Percentiles rank a stretch among this genome's conserved stretches.
phyloP scores from a whole-genome alignment of 352 stramenopile species.

The Pythium monospermum region DNA sequence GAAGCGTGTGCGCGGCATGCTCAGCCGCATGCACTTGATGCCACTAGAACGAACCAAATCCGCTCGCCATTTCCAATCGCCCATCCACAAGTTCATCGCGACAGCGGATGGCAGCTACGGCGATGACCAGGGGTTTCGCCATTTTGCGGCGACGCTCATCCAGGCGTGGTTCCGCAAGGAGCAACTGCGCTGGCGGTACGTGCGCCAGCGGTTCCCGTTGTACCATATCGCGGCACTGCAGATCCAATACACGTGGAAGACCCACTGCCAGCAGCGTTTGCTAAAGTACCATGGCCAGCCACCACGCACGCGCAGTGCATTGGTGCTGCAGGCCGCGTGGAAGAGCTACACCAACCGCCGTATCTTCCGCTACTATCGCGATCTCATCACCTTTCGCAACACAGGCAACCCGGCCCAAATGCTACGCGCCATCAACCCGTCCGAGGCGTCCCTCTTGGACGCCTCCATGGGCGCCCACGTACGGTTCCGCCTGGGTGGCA shows the following conservation, averaged over 20 bases:
- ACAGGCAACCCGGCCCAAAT: constrained; percentile 73
- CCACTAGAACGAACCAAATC: not conserved
- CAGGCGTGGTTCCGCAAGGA: constrained; percentile 75
- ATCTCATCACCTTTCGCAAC: constrained; percentile 78
- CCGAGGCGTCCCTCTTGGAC: constrained; percentile 72
- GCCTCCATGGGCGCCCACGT: constrained; percentile 76
- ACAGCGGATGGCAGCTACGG: constrained; percentile 38
- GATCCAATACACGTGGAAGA: constrained; percentile 72
- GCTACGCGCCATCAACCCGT: constrained; percentile 80
- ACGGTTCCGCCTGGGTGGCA: constrained; percentile 83
- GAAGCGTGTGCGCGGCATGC: constrained; percentile 60
- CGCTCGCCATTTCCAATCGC: constrained; percentile 25
- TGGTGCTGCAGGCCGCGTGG: constrained; percentile 59
- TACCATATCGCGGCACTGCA: constrained; percentile 87
- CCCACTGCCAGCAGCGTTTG: constrained; percentile 39
- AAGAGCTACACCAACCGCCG: constrained; percentile 65
- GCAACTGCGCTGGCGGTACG: constrained; percentile 34
- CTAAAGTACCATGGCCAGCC: constrained; percentile 25
- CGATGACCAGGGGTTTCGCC: constrained; percentile 49
- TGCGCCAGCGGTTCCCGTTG: constrained; percentile 48
- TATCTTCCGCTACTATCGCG: constrained; percentile 77
- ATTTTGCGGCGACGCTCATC: constrained; percentile 52
- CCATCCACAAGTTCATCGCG: constrained; percentile 74
- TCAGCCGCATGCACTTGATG: constrained; percentile 36
- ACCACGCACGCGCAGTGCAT: constrained; percentile 34